Evolutionary conservation across 306 rosid genomes (phyloP), one percentile per base, ranked within the genome.

Genomic region (Vigna reflexopilosa): DNA sequence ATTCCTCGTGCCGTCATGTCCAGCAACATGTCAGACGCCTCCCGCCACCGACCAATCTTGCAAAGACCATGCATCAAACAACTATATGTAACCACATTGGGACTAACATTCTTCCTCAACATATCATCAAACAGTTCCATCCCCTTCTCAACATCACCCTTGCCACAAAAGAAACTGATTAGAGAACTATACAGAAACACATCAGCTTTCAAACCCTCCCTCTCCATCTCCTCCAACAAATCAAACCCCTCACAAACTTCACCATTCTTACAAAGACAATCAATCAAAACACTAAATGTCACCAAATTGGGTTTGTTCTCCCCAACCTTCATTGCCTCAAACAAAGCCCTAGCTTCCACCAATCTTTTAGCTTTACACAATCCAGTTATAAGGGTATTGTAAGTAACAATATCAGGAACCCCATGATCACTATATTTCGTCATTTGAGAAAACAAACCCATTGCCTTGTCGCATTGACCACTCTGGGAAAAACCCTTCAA

Each of bases 211-310:
- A 90, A 80, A 85, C 91, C 91, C 67, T 77, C 79, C 67, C 85
- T 77, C 83, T 76, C 87, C 96, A 92, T 88, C 86, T 90, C 93
- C 85, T 85, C 84, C 76, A 89, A 67, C 72, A 92, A 73, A 24
- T 69, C 84, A 62, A 89, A 47, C 5, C 96, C 93, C 82, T 81
- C 91, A 4, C 78, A 87, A 44, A 79, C 81, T 48, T 82, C 80
- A 45, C 93, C 88, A 78, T 79, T 82, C 83, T 91, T 92, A 77
- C 93, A 85, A 66, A 89, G 76, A 32, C 93, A 89, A 78, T 86
- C 67, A 64, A 91, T 84, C 88, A 95, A 77, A 67, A 77, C 78
- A 32, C 83, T 45, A 84, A 83, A 91, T 0, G 98, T 89, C 40
- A 83, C 85, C 80, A 51, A 32, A 67, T 86, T 81, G 1, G 98